phyloP scores from a whole-genome alignment of 352 stramenopile genomes.

The Globisporangium irregulare region DNA sequence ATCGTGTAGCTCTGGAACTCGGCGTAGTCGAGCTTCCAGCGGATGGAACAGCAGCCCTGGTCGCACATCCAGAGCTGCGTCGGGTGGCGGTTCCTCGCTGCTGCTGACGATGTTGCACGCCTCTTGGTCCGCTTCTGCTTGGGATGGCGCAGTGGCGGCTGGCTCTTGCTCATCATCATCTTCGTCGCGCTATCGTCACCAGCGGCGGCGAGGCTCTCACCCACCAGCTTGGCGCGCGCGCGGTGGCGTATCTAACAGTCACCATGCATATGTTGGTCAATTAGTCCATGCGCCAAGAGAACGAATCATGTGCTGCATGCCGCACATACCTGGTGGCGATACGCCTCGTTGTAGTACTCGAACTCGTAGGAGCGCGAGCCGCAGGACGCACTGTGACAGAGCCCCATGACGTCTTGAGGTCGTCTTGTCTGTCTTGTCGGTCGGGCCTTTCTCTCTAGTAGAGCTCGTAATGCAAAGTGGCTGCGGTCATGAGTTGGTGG shows the following conservation, averaged over 20 bases:
- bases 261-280: slow-evolving; percentile 12
- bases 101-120: background rate
- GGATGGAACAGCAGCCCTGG: slow-evolving; percentile 64
- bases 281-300: background rate
- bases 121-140: slow-evolving; percentile 17
- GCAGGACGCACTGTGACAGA: slow-evolving; percentile 51
- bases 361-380: slow-evolving; percentile 40
- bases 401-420: slow-evolving; percentile 36
- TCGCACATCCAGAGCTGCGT: slow-evolving; percentile 63
- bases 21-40: slow-evolving; percentile 76
- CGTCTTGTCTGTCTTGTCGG: slow-evolving; percentile 1
- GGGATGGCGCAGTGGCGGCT: background rate
- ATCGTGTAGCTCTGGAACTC: slow-evolving; percentile 66
- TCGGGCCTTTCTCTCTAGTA: background rate
- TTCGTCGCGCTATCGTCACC: background rate
- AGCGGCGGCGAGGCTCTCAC: slow-evolving; percentile 10
- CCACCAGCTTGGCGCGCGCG: slow-evolving; percentile 18
- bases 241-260: slow-evolving; percentile 14
- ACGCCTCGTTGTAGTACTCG: slow-evolving; percentile 66
- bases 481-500: background rate
- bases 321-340: slow-evolving; percentile 34
- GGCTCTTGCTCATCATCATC: background rate
- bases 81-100: background rate
- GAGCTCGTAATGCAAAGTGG: background rate
- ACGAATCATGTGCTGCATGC: background rate